Conservation (phyloP, 2,329 filamentous ascomycete species). For the Botrytis tulipae region DNA sequence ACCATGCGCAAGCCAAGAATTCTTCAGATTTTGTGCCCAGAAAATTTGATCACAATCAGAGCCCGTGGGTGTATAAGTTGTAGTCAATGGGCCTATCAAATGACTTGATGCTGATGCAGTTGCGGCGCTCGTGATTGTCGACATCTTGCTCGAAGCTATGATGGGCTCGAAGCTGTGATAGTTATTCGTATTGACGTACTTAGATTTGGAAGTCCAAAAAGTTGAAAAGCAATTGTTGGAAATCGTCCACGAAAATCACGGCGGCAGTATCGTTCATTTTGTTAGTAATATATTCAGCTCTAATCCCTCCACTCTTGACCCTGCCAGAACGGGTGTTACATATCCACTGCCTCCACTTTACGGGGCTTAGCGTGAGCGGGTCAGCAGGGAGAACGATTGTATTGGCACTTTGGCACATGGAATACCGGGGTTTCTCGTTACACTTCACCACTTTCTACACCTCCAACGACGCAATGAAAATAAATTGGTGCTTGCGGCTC, state of each 20-base stretch:
- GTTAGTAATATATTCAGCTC: neutral
- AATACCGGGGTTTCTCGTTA: neutral
- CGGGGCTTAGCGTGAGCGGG: neutral
- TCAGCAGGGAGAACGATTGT: neutral
- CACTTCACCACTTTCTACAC: neutral
- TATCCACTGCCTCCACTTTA: neutral
- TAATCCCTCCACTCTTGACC: conserved; percentile 7
- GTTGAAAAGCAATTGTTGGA: neutral
- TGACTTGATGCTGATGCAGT: neutral
- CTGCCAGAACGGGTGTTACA: neutral
- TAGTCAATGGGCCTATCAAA: neutral
- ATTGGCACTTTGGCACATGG: conserved; percentile 7
- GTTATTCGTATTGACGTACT: neutral
- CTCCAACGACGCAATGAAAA: neutral
- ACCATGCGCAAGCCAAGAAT: conserved; percentile 9
- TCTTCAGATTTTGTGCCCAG: conserved; percentile 2
- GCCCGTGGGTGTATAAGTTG: conserved; percentile 7
- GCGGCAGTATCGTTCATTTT: neutral
- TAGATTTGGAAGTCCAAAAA: neutral
- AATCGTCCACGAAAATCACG: neutral
- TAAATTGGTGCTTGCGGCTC: neutral
- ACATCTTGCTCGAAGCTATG: neutral
- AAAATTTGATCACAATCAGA: conserved; percentile 10
- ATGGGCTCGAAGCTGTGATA: neutral
- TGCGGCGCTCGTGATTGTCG: neutral